Evolutionary conservation across 129 eudicot species (phyloP), one percentile per base, ranked within the genome.

Genomic region (Ambrosia trifida): DNA sequence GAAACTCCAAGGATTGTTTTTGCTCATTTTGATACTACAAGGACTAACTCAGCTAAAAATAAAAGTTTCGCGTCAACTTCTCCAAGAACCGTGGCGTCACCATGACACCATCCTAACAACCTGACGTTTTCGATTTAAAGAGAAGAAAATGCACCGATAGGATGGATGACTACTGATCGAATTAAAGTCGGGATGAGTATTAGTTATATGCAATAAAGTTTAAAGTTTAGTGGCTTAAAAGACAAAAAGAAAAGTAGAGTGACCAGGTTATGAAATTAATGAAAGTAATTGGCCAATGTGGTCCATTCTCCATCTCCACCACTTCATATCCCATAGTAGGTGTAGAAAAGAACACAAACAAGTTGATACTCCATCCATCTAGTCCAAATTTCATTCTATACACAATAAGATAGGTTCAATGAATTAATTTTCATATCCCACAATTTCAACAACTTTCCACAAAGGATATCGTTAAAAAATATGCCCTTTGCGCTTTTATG

Each of bases 221-320:
- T 58, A 49, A 67, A 64, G 66, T 65, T 74, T 68, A 49, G 68
- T 68, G 69, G 59, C 56, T 36, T 6, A 47, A 46, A 59, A 68
- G 75, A 49, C 66, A 53, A 41, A 57, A 75, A 66, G 33, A 30
- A 56, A 75, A 32, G 68, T 68, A 20, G 53, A 44, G 64, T 60
- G 63, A 30, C 64, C 44, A 76, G 24, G 20, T 59, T 52, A 30
- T 40, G 51, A 64, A 74, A 50, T 17, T 28, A 64, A 74, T 64
- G 10, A 19, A 74, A 62, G 63, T 49, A 76, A 31, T 68, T 58
- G 69, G 46, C 59, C 70, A 76, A 69, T 38, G 70, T 76, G 80
- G 80, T 59, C 70, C 64, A 18, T 59, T 66, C 74, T 5, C 43
- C 8, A 38, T 38, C 43, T 41, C 61, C 36, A 76, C 50, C 53